These are phyloP conservation scores for Rhizoclosmatium globosum DNA, from an alignment of 192 early-diverging fungal species.

Conservation along the genomic window DNA sequence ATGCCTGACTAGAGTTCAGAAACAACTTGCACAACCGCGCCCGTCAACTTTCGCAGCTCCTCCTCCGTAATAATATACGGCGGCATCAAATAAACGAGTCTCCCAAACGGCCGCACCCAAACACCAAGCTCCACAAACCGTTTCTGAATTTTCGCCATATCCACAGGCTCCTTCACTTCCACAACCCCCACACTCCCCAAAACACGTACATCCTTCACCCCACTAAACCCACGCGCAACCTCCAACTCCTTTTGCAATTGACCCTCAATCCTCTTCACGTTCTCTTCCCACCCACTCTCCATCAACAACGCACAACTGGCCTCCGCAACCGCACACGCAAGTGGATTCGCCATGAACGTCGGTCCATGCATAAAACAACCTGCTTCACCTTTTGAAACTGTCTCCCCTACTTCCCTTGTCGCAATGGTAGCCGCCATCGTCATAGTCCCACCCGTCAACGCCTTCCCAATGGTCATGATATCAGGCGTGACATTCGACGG, in stretches of 20 bases:
- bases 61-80: slow-evolving; percentile 24
- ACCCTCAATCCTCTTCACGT: slow-evolving; percentile 14
- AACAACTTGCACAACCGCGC: no score
- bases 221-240: not conserved
- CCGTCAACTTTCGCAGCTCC: slow-evolving; percentile 25
- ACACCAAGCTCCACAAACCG: slow-evolving; percentile 34
- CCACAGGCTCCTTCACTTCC: not conserved
- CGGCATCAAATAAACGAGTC: slow-evolving; percentile 36
- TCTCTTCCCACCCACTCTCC: slow-evolving; percentile 12
- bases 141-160: slow-evolving; percentile 21
- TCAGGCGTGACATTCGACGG: slow-evolving; percentile 68
- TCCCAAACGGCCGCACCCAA: slow-evolving; percentile 38
- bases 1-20: no score
- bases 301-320: slow-evolving; percentile 28
- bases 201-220: slow-evolving; percentile 25
- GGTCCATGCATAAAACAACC: slow-evolving; percentile 84
- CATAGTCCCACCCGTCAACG: slow-evolving; percentile 77
- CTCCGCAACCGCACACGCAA: slow-evolving; percentile 77
- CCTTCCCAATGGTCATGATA: slow-evolving; percentile 79
- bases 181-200: slow-evolving; percentile 27
- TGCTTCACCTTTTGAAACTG: slow-evolving; percentile 70
- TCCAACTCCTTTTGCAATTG: slow-evolving; percentile 22
- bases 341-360: slow-evolving; percentile 83
- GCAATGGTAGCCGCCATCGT: slow-evolving; percentile 76
- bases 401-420: slow-evolving; percentile 68